These are phyloP conservation scores for Xerocomus tenax DNA, from an alignment of 1,284 basidiomycete species.

Conservation along the genomic window DNA sequence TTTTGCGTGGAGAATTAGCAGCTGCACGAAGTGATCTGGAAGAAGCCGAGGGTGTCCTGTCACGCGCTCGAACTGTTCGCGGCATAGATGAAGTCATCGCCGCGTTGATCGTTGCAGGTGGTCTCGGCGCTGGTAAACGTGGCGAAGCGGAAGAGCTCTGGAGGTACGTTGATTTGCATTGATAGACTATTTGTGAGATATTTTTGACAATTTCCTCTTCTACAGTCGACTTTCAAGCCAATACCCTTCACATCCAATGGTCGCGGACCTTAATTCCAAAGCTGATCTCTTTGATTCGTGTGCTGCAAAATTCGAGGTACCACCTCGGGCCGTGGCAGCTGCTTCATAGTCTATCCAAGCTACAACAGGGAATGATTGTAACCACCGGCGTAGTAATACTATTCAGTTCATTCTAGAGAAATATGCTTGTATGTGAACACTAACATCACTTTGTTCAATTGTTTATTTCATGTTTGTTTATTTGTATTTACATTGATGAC, in stretches of 20 bases:
- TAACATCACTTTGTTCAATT: not conserved
- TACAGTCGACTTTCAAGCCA: constrained; percentile 50
- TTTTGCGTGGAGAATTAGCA: constrained; percentile 70
- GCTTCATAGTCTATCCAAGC: constrained; percentile 1
- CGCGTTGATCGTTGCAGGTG: constrained; percentile 57
- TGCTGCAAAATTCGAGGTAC: constrained; percentile 57
- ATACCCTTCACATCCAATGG: constrained; percentile 60
- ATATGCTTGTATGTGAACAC: too few relatives aligned
- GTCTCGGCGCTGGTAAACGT: constrained; percentile 52
- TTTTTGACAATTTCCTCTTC: not conserved
- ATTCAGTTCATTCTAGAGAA: too few relatives aligned
- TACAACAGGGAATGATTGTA: not conserved
- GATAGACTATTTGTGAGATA: not conserved
- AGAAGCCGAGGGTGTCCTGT: constrained; percentile 53
- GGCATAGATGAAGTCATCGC: constrained; percentile 55
- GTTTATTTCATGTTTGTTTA: too few relatives aligned
- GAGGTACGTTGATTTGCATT: constrained; percentile 39
- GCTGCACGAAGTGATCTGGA: constrained; percentile 80
- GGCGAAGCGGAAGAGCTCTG: constrained; percentile 57
- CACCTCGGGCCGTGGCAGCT: constrained; percentile 38
- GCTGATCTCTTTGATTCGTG: constrained; percentile 64
- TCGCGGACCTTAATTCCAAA: constrained; percentile 56
- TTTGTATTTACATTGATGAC: too few relatives aligned
- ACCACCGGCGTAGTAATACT: not conserved
- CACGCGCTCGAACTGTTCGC: constrained; percentile 18